Base-by-base conservation (phyloP, 306 rosid species). In the Benincasa hispida region DNA sequence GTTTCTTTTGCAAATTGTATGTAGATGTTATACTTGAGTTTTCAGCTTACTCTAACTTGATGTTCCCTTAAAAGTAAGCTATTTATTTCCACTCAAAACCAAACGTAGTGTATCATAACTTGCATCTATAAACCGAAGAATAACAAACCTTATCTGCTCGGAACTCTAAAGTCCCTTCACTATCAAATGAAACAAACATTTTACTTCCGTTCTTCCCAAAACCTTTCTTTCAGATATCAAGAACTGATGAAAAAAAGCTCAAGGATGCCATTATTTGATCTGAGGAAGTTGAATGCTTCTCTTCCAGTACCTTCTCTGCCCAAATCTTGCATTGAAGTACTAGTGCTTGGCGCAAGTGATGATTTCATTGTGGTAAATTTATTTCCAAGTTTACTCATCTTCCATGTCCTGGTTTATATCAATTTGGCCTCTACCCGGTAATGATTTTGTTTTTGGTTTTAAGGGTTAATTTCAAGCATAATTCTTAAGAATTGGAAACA, bases 171-270 rank as follows among this genome's bases (percentile, higher is more conserved):
- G 0, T 39, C 30, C 53, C 4, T 66, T 39, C 53, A 39, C 6
- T 21, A 42, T 66, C 30, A 39, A 24, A 69, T 69, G 75, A 25
- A 69, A 69, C 6, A 18, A 63, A n/a, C 53, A 39, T 21, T 67
- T 3, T 67, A 10, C 32, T 67, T n/a, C 5, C 39, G 53, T 37
- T 47, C 73, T 58, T 10, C 18, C 51, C 73, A 66, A 66, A 68
- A 68, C 34, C 57, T 25, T 21, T 15, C 24, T 70, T 81, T 78
- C 84, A 93, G 98, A 60, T 93, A 91, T 83, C 98, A 93, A 81
- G 91, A 83, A 76, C 89, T 89, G 50, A 93, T 93, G 96, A 91
- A 87, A 85, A 93, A 88, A 84, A 93, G 98, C 84, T 91, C 95
- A n/a, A 89, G 98, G 83, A 75, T 90, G 88, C 96, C 98, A 63